Conservation (phyloP, 805 yeast species). For the Wickerhamomyces bisporus region DNA sequence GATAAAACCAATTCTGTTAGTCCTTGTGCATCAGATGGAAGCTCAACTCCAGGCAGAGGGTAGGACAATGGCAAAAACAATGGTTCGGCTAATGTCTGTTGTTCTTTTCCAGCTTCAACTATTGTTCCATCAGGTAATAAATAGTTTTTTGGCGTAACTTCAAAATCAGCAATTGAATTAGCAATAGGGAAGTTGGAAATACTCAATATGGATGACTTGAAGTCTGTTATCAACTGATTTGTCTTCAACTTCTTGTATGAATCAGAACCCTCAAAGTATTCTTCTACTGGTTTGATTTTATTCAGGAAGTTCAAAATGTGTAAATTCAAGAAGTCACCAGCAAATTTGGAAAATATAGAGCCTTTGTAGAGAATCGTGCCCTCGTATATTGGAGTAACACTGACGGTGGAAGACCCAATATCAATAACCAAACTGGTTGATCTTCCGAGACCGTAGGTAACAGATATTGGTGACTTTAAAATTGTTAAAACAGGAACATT, state of each 20-base stretch:
- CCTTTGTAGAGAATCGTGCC: slow-evolving; percentile 69
- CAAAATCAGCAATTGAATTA: slow-evolving; percentile 27
- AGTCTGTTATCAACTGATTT: slow-evolving; percentile 40
- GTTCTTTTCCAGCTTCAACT: slow-evolving; percentile 46
- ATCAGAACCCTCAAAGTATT: slow-evolving; percentile 25
- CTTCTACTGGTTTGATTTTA: slow-evolving; percentile 21
- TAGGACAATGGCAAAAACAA: slow-evolving; percentile 60
- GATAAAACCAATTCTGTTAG: slow-evolving; percentile 35
- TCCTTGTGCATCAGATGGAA: slow-evolving; percentile 18
- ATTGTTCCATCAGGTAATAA: slow-evolving; percentile 56
- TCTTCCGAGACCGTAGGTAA: slow-evolving; percentile 71
- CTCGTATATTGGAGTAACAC: slow-evolving; percentile 73
- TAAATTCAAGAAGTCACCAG: slow-evolving; percentile 77
- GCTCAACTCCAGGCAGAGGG: slow-evolving; percentile 33
- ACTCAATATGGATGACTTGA: slow-evolving; percentile 38
- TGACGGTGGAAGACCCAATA: slow-evolving; percentile 63
- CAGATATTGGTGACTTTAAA: slow-evolving; percentile 72
- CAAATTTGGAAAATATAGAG: slow-evolving; percentile 61
- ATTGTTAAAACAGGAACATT: slow-evolving; percentile 74
- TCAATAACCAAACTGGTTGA: slow-evolving; percentile 78
- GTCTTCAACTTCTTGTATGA: slow-evolving; percentile 36
- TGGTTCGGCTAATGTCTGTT: slow-evolving; percentile 56
- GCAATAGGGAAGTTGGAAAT: slow-evolving; percentile 36
- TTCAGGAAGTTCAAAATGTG: slow-evolving; percentile 50
- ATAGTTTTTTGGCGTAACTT: slow-evolving; percentile 36